Evolutionary conservation across 495 filamentous ascomycete species (phyloP), one percentile per base, ranked within the genome.

Genomic region (Hypoxylon crocopeplum): DNA sequence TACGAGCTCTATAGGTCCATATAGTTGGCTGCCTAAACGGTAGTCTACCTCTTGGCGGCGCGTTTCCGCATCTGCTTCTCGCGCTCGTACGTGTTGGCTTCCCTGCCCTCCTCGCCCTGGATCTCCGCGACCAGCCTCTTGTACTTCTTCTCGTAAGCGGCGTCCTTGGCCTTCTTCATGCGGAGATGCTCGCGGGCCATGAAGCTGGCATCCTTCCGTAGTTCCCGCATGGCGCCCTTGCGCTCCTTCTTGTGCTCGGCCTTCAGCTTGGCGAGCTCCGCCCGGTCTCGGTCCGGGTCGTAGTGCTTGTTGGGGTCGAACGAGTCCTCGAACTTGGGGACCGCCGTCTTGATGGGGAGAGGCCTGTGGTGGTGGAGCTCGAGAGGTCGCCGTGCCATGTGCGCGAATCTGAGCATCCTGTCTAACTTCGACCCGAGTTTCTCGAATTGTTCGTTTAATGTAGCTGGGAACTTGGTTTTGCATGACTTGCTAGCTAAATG

Each of bases 221-320:
- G 78, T 75, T 98, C 94, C 57, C 94, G 83, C 79, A 98, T 82
- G 17, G 94, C 94, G 10, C 92, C 94, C 84, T 99, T 99, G 72
- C 82, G 82, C 81, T 99, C 94, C 66, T 87, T 85, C 84, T 96
- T 97, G 83, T 91, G 86, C 77, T 99, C 93, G 39, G 86, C 86
- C 75, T 84, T 86, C 66, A 99, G 80, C 65, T 90, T 92, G 61
- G 84, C 85, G 39, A 84, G 60, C 56, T 95, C 91, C n/a, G 87
- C 83, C 20, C 94, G 89, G 68, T 94, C 92, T 46, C 85, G 84
- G 71, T 98, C 86, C 1, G 91, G 91, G 66, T 99, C 94, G 81
- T 98, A 97, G 80, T 96, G 93, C 73, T 90, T 92, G 79, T 90
- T 83, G 10, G 92, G 94, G 71, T 93, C 92, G 85, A 92, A 99